Evolutionary conservation across 2,329 filamentous ascomycete genomes (phyloP), one percentile per base, ranked within the genome.

Genomic region (Colletotrichum endophyticum): DNA sequence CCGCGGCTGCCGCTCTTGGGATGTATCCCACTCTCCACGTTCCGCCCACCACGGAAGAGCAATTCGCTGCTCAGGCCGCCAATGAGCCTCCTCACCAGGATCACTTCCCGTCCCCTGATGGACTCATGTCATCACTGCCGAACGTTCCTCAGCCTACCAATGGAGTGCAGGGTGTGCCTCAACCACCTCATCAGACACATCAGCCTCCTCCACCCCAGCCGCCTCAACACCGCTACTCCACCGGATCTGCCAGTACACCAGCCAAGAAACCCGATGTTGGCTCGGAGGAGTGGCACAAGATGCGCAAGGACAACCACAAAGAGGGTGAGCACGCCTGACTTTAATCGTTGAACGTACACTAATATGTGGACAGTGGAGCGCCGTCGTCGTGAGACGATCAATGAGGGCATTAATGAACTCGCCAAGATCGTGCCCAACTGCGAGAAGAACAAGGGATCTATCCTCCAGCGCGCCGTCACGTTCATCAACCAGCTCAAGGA

Each of bases 361-460:
- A 81, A 85, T 80, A 64, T 79, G 7, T 49, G 44, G 62, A 16
- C 71, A 99, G 97, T 99, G 78, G 97, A 99, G 87, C 95, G 97
- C 77, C 95, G 97, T 75, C 95, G 97, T 61, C 95, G 97, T 78
- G 97, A 99, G 86, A 98, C 97, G 0, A 99, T 99, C 84, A 99
- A 99, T 80, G 97, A 99, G 86, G 97, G 97, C 66, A 99, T 99
- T 81, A 99, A 98, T 82, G 97, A 99, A 85, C 92, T 99, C 34
- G 95, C 96, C 80, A 99, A 98, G 87, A 98, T 99, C 79, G 97
- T 99, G 0, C 97, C 97, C 0, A 96, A 96, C 16, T 98, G 96
- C 82, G 97, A 99, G 86, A 99, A 99, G 90, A 99, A 99, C 89
- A 99, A 99, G 86, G 97, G 97, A 1, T 98, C 96, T 4, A 99